A percentile compares a stretch with the other conserved stretches of the same genome.
Conservation (phyloP, 1,284 basidiomycete genomes). For the Moesziomyces aphidis region DNA sequence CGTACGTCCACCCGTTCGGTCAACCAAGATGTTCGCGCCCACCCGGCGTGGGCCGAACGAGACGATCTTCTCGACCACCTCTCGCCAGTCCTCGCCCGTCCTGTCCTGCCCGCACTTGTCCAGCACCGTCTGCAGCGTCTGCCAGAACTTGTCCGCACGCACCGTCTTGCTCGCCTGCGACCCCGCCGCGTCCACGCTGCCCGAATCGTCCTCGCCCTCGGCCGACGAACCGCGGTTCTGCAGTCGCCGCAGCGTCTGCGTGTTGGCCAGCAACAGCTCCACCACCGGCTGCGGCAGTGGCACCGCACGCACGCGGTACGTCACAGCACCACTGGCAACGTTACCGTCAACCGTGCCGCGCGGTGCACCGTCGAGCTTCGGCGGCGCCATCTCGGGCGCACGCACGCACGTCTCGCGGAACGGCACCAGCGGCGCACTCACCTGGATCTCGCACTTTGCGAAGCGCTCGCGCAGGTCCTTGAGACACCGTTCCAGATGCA, state of each 20-base stretch:
- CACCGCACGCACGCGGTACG: conserved; percentile 83
- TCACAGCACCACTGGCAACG: conserved; percentile 79
- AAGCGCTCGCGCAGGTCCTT: conserved; percentile 95
- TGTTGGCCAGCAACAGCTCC: conserved; percentile 82
- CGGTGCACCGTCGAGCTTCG: conserved; percentile 78
- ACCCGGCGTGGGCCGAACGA: conserved; percentile 89
- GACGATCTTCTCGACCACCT: conserved; percentile 81
- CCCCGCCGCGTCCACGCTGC: conserved; percentile 26
- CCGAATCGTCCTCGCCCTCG: conserved; percentile 26
- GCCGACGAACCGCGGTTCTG: conserved; percentile 58
- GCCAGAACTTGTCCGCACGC: conserved; percentile 79
- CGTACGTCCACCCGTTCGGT: conserved; percentile 68
- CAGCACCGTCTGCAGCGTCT: conserved; percentile 76
- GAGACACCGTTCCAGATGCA: conserved; percentile 96
- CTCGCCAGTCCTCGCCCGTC: conserved; percentile 84
- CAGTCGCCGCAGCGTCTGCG: conserved; percentile 69
- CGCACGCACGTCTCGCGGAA: conserved; percentile 92
- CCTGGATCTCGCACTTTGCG: conserved; percentile 90
- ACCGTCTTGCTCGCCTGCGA: conserved; percentile 51
- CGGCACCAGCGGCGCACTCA: conserved; percentile 94
- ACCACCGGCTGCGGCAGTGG: conserved; percentile 80
- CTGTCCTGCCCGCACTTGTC: conserved; percentile 67
- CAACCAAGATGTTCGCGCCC: conserved; percentile 88
- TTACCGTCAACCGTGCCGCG: conserved; percentile 83
- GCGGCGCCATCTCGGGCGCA: conserved; percentile 81